Evolutionary conservation across 2,329 filamentous ascomycete species (phyloP).

Genomic region (Cryphonectria parasitica): DNA sequence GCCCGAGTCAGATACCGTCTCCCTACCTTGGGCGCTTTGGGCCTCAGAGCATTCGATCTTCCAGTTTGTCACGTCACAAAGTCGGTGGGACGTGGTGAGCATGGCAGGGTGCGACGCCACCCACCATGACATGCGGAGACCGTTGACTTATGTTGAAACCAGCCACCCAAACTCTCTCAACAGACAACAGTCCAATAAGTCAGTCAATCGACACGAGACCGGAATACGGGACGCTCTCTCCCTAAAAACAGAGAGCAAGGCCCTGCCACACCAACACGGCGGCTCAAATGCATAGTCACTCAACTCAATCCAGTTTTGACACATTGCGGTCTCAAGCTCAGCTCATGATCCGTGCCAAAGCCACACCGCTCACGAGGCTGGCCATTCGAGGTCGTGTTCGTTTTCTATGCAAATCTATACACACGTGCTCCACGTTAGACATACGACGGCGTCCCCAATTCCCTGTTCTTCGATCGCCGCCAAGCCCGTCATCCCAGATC

Average conservation of each 20-base stretch:
- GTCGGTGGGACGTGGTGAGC: conserved; percentile 1
- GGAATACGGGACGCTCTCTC: neutral
- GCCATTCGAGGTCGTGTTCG: neutral
- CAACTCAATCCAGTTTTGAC: neutral
- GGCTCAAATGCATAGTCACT: neutral
- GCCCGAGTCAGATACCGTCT: conserved; percentile 4
- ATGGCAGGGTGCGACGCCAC: neutral
- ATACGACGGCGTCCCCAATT: neutral
- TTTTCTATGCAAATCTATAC: neutral
- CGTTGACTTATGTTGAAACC: conserved; percentile 5
- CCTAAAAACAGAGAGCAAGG: neutral
- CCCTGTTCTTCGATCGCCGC: conserved; percentile 11
- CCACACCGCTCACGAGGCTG: conserved; percentile 5
- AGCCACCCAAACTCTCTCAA: neutral
- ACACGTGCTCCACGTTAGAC: neutral
- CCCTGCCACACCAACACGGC: neutral
- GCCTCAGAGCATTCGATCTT: conserved; percentile 4
- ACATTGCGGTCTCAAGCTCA: neutral
- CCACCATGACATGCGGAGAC: conserved; percentile 4
- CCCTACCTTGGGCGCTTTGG: conserved; percentile 3
- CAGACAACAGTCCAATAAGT: neutral
- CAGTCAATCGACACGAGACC: neutral
- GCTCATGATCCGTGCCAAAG: neutral
- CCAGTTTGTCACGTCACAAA: conserved; percentile 2
- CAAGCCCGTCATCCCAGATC: conserved; percentile 6